Evolutionary conservation across 257 asterid genomes (phyloP).

Genomic region (Solanum neorickii): DNA sequence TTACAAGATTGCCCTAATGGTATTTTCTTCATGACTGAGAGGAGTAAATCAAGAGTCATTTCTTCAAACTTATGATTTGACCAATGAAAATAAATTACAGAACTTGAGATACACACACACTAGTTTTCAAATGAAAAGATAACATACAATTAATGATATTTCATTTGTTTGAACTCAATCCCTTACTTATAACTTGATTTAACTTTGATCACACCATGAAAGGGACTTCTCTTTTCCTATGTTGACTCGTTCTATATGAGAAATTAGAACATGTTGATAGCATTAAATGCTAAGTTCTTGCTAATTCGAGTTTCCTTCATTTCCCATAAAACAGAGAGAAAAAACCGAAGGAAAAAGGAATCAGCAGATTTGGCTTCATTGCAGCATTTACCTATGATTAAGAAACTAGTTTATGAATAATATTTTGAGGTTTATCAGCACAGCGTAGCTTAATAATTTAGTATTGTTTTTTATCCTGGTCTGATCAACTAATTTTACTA

Average conservation of each 20-base stretch:
- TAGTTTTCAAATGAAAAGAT: not conserved
- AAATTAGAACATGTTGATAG: not conserved
- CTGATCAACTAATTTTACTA: not conserved
- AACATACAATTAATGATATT: not conserved
- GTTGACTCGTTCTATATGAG: not conserved
- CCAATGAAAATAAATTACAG: not conserved
- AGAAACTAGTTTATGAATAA: not conserved
- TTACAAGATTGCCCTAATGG: not conserved
- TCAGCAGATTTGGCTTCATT: not conserved
- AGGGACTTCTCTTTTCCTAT: not conserved
- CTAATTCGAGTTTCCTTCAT: not conserved
- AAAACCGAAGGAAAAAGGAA: not conserved
- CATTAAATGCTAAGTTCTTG: not conserved
- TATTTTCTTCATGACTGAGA: not conserved
- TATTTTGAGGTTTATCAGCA: not conserved
- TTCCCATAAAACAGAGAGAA: not conserved
- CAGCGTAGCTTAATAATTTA: not conserved
- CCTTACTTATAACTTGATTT: not conserved
- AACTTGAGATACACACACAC: not conserved
- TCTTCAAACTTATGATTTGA: not conserved
- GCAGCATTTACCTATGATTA: not conserved
- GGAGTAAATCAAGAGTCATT: not conserved
- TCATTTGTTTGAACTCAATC: not conserved
- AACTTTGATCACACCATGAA: not conserved
- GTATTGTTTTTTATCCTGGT: not conserved